A percentile compares a stretch with the other conserved stretches of the same genome.
These are phyloP conservation scores for Eucalyptus marginata DNA, from an alignment of 345 rosid species.

Conservation along the genomic window DNA sequence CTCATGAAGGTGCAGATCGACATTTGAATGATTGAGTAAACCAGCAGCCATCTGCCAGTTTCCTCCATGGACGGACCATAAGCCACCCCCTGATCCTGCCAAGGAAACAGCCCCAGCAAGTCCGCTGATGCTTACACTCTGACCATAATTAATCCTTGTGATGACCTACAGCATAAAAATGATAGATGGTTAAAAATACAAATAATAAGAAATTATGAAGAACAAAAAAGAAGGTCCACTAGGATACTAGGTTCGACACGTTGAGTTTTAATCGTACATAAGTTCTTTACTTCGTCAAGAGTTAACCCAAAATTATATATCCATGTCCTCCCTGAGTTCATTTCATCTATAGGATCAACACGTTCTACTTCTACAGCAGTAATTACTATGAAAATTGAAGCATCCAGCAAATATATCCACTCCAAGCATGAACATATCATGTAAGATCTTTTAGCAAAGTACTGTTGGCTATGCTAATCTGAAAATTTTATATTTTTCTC, in stretches of 20 bases:
- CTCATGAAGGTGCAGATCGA: constrained; percentile 55
- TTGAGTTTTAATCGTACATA: neutral
- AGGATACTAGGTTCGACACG: neutral
- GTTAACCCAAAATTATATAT: neutral
- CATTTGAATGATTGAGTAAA: constrained; percentile 57
- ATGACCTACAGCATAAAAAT: constrained; percentile 42
- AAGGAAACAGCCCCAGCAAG: constrained; percentile 94
- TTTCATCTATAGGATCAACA: neutral
- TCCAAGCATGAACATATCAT: neutral
- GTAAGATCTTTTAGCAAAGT: neutral
- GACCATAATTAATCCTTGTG: constrained; percentile 91
- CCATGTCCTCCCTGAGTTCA: neutral
- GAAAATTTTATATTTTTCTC: neutral
- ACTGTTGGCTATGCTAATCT: neutral
- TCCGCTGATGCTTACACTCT: constrained; percentile 72
- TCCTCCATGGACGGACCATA: constrained; percentile 91
- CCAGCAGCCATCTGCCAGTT: constrained; percentile 95
- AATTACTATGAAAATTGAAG: neutral
- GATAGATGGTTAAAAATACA: neutral
- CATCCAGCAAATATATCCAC: neutral
- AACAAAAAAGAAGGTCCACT: neutral
- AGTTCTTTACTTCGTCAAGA: neutral
- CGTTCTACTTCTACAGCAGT: neutral
- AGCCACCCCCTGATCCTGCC: constrained; percentile 88
- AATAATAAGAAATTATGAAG: neutral